Percentiles rank a stretch among this genome's conserved stretches.
Conservation (phyloP, 768 basidiomycete genomes). For the Gyrodon lividus region DNA sequence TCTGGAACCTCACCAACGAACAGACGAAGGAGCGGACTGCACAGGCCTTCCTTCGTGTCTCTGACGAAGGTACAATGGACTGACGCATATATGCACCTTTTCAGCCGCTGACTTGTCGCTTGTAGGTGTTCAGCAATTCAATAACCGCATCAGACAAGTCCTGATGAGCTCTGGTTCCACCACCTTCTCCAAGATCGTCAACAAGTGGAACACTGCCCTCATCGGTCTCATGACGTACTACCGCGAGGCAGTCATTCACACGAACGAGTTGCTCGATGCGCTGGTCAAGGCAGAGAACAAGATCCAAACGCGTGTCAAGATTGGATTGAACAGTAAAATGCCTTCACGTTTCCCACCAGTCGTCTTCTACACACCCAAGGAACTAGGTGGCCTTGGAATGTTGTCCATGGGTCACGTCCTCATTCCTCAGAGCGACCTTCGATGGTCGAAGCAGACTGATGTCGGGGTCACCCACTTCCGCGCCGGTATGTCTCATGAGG, state of each 20-base stretch:
- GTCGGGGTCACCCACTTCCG: slow-evolving; percentile 98
- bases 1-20: slow-evolving; percentile 97
- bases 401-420: slow-evolving; percentile 99
- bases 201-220: slow-evolving; percentile 95
- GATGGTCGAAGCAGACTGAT: slow-evolving; percentile 99
- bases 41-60: slow-evolving; percentile 96
- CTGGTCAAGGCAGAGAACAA: slow-evolving; percentile 99
- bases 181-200: slow-evolving; percentile 98
- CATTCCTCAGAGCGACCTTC: slow-evolving; percentile 95
- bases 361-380: slow-evolving; percentile 97
- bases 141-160: slow-evolving; percentile 94
- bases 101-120: slow-evolving; percentile 5
- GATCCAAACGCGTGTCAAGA: slow-evolving; percentile 99
- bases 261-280: slow-evolving; percentile 92
- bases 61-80: slow-evolving; percentile 71
- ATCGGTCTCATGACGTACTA: slow-evolving; percentile 98
- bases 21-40: slow-evolving; percentile 97
- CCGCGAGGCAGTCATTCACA: slow-evolving; percentile 96
- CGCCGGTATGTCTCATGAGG: slow-evolving; percentile 96
- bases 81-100: background rate
- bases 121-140: slow-evolving; percentile 89
- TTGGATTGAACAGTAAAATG: slow-evolving; percentile 99
- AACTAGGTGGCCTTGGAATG: slow-evolving; percentile 98
- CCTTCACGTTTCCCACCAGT: slow-evolving; percentile 98
- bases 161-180: slow-evolving; percentile 99